A percentile compares a stretch with the other conserved stretches of the same genome.
Evolutionary conservation across 805 yeast species (phyloP).

Genomic region (Isabelozyma heimii): DNA sequence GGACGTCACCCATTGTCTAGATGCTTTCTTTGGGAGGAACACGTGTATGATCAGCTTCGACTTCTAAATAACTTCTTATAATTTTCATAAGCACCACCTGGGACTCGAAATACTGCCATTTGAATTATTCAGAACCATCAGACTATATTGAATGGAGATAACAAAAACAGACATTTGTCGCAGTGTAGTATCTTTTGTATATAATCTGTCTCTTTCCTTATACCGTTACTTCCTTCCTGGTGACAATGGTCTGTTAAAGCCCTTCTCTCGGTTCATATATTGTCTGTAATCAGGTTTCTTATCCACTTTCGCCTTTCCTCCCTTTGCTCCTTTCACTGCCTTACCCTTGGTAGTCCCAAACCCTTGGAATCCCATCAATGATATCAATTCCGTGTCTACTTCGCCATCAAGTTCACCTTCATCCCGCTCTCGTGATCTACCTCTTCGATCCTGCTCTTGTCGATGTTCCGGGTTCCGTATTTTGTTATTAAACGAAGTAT

Average conservation of each 20-base stretch:
- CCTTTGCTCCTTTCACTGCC: constrained; percentile 49
- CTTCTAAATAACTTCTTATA: no score
- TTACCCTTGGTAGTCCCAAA: constrained; percentile 57
- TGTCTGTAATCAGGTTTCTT: constrained; percentile 51
- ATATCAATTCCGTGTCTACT: constrained; percentile 29
- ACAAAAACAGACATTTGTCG: background rate
- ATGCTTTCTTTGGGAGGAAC: no score
- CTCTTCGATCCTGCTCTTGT: constrained; percentile 18
- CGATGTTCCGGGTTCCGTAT: constrained; percentile 9
- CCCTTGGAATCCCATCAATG: constrained; percentile 57
- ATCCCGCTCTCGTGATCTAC: constrained; percentile 20
- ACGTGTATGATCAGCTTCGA: no score
- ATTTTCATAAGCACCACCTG: no score
- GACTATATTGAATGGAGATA: no score
- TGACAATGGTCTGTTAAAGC: constrained; percentile 54
- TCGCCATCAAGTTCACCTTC: constrained; percentile 2
- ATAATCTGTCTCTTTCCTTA: background rate
- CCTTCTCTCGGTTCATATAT: constrained; percentile 57
- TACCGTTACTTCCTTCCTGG: constrained; percentile 31
- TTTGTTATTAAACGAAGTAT: constrained; percentile 13
- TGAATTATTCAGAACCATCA: no score
- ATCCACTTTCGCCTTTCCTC: constrained; percentile 39
- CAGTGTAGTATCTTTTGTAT: background rate
- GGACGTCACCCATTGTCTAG: no score
- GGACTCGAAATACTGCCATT: no score